Percentiles rank a stretch among this genome's conserved stretches.
Conservation (phyloP, 768 basidiomycete genomes). For the Sporobolomyces pararoseus region DNA sequence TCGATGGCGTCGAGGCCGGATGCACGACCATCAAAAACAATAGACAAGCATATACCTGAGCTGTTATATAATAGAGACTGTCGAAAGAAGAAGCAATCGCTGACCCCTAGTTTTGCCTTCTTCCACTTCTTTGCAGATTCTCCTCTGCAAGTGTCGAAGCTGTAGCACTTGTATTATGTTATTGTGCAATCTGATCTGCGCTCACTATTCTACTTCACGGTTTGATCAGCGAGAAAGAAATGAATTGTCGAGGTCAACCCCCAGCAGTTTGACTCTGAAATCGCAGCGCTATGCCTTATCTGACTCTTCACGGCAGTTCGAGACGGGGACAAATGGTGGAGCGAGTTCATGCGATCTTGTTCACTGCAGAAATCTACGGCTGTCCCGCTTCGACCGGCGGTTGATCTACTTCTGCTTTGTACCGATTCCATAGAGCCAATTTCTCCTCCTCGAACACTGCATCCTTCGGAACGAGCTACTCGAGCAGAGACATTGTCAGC, state of each 20-base stretch:
- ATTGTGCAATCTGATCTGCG: not conserved
- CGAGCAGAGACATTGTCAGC: too few relatives aligned
- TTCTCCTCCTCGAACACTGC: not conserved
- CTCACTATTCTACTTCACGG: too few relatives aligned
- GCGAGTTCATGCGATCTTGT: too few relatives aligned
- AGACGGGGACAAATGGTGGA: too few relatives aligned
- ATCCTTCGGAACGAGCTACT: constrained; percentile 2
- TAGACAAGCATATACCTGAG: constrained; percentile 28
- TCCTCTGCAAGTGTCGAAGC: too few relatives aligned
- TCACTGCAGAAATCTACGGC: too few relatives aligned
- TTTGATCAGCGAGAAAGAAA: too few relatives aligned
- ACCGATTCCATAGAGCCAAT: not conserved
- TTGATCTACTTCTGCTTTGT: constrained; percentile 20
- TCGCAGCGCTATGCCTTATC: too few relatives aligned
- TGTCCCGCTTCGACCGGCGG: not conserved
- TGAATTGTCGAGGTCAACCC: too few relatives aligned
- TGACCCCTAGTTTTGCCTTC: constrained; percentile 5
- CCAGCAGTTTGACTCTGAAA: too few relatives aligned
- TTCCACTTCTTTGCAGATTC: not conserved
- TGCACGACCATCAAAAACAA: constrained; percentile 18
- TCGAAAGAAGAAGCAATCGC: not conserved
- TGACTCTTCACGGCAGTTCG: too few relatives aligned
- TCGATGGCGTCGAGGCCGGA: not conserved
- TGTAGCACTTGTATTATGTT: not conserved
- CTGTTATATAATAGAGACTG: not conserved